Evolutionary conservation across 371 early-diverging fungal genomes (phyloP).

Genomic region (Rhizomucor miehei): DNA sequence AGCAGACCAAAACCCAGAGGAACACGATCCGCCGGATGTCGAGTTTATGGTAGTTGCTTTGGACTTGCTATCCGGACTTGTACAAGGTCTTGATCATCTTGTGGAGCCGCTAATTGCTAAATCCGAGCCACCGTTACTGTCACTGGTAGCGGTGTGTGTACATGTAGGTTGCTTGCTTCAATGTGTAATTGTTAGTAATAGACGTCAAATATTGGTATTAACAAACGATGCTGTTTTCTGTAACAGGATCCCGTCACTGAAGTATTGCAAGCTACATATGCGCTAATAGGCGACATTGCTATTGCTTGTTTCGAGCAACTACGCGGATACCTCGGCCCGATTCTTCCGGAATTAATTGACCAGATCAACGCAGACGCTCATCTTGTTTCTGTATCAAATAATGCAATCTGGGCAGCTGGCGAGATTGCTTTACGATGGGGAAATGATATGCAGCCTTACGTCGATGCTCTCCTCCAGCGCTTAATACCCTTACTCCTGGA

Average conservation of each 20-base stretch:
- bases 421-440: conserved; percentile 85
- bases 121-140: conserved; percentile 65
- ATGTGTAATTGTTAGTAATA: not conserved
- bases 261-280: conserved; percentile 91
- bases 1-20: conserved; percentile 45
- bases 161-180: conserved; percentile 49
- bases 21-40: conserved; percentile 62
- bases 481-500: conserved; percentile 70
- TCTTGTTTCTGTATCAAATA: conserved; percentile 78
- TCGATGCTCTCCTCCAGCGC: conserved; percentile 66
- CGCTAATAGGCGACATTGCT: conserved; percentile 92
- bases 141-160: conserved; percentile 74
- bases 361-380: conserved; percentile 65
- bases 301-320: conserved; percentile 77
- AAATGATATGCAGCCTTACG: conserved; percentile 59
- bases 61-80: conserved; percentile 87
- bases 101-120: conserved; percentile 69
- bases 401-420: conserved; percentile 94
- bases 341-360: conserved; percentile 74
- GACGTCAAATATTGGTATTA: no score
- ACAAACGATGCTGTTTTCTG: not conserved
- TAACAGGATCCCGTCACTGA: conserved; percentile 70
- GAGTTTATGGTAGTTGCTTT: conserved; percentile 91
- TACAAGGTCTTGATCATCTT: conserved; percentile 79
- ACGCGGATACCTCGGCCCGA: conserved; percentile 63